These are phyloP conservation scores for Thalassiosira exigua DNA, from an alignment of 352 stramenopile species.

Conservation along the genomic window DNA sequence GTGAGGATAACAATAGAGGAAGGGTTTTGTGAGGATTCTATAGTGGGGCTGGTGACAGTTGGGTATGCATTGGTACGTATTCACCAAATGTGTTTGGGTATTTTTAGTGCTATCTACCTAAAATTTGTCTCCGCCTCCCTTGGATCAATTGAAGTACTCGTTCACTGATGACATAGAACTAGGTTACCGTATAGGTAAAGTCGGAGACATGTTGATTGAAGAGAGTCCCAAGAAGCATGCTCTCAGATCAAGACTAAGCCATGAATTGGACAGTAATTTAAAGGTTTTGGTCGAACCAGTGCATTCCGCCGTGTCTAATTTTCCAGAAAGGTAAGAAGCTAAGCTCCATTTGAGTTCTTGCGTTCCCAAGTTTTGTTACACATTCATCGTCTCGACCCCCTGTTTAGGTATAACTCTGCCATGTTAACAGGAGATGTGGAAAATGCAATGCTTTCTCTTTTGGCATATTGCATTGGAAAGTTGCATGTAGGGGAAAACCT, in stretches of 20 bases:
- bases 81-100: too few relatives aligned
- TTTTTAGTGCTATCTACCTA: too few relatives aligned
- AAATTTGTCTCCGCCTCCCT: too few relatives aligned
- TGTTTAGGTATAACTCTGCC: conserved; percentile 32
- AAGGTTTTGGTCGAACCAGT: conserved; percentile 7
- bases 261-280: conserved; percentile 13
- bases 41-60: conserved; percentile 3
- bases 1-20: background rate
- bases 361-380: too few relatives aligned
- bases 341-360: too few relatives aligned
- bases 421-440: conserved; percentile 28
- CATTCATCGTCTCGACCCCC: too few relatives aligned
- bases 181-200: conserved; percentile 22
- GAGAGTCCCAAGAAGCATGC: conserved; percentile 17
- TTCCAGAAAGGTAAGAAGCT: too few relatives aligned
- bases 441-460: conserved; percentile 4
- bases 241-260: conserved; percentile 10
- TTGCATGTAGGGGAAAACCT: conserved; percentile 12
- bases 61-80: background rate
- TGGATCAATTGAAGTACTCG: too few relatives aligned
- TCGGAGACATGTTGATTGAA: conserved; percentile 16
- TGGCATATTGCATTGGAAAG: background rate
- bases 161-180: conserved; percentile 26
- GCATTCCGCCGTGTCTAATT: background rate
- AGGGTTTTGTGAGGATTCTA: conserved; percentile 5